phyloP scores from a whole-genome alignment of 2,329 filamentous ascomycete genomes.

The Aspergillus melleus region DNA sequence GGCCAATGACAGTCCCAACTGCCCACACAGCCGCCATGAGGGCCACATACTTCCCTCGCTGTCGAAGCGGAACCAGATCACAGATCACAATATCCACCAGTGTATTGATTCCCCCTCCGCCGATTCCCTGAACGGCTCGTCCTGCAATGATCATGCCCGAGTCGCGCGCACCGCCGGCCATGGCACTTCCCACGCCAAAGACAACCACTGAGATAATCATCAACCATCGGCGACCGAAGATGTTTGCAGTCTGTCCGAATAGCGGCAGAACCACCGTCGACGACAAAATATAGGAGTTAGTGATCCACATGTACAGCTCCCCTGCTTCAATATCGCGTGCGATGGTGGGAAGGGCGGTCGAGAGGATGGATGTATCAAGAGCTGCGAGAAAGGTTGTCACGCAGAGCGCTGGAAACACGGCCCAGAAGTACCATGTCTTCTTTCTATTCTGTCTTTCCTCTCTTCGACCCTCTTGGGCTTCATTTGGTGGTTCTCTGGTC shows the following conservation, averaged over 20 bases:
- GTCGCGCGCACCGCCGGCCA: slow-evolving; percentile 51
- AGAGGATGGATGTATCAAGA: slow-evolving; percentile 41
- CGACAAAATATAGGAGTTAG: slow-evolving; percentile 34
- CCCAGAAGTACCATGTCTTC: no score
- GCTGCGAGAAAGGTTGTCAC: slow-evolving; percentile 29
- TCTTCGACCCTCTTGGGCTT: no score
- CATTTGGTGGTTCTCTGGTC: no score
- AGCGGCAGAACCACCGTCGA: slow-evolving; percentile 28
- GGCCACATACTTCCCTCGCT: slow-evolving; percentile 29
- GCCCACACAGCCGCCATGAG: slow-evolving; percentile 20
- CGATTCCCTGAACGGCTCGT: slow-evolving; percentile 57
- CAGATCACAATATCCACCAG: slow-evolving; percentile 48
- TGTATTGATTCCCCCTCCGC: slow-evolving; percentile 45
- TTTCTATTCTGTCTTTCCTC: no score
- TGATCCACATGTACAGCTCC: slow-evolving; percentile 38
- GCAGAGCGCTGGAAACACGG: no score
- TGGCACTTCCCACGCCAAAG: slow-evolving; percentile 55
- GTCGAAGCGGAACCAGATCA: slow-evolving; percentile 46
- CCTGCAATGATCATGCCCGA: slow-evolving; percentile 54
- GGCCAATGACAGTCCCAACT: slow-evolving; percentile 49
- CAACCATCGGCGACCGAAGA: slow-evolving; percentile 52
- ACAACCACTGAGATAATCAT: slow-evolving; percentile 45
- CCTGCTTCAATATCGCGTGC: slow-evolving; percentile 29
- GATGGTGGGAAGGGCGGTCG: slow-evolving; percentile 45
- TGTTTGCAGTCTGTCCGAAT: slow-evolving; percentile 52